Evolutionary conservation across 306 rosid species (phyloP).

Genomic region (peach (Prunus persica)): DNA sequence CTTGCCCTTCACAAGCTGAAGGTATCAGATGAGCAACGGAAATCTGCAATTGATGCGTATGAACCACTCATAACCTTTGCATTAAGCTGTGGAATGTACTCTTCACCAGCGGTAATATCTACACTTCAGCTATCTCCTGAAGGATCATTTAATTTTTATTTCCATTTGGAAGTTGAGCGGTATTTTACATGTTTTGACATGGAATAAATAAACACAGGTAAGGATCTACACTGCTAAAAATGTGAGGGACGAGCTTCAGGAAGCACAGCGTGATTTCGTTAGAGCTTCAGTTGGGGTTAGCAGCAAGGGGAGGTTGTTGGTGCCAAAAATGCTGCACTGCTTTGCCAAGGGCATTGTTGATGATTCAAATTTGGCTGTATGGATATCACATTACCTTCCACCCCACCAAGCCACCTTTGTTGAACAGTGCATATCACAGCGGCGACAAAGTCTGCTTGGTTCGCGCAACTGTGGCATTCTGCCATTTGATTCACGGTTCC

Average conservation of each 20-base stretch:
- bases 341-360: slow-evolving; percentile 60
- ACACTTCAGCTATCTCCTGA: not conserved
- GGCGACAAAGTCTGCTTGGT: slow-evolving; percentile 63
- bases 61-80: slow-evolving; percentile 63
- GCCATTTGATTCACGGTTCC: slow-evolving; percentile 65
- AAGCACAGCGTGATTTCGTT: slow-evolving; percentile 62
- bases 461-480: slow-evolving; percentile 68
- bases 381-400: slow-evolving; percentile 72
- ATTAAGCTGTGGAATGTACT: slow-evolving; percentile 66
- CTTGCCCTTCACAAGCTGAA: slow-evolving; percentile 72
- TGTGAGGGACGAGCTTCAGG: slow-evolving; percentile 58
- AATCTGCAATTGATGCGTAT: slow-evolving; percentile 39
- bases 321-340: slow-evolving; percentile 70
- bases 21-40: slow-evolving; percentile 62
- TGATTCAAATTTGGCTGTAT: slow-evolving; percentile 60
- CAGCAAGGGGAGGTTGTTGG: slow-evolving; percentile 61
- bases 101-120: slow-evolving; percentile 67
- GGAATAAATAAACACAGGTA: slow-evolving; percentile 34
- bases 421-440: slow-evolving; percentile 59
- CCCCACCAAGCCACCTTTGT: slow-evolving; percentile 64
- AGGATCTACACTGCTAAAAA: slow-evolving; percentile 54
- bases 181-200: not conserved
- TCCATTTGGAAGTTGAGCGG: not conserved
- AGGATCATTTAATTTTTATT: not conserved
- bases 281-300: slow-evolving; percentile 70